Percentiles rank a stretch among this genome's conserved stretches.
phyloP scores from a whole-genome alignment of 164 flowering plant genomes.

The Vitis labrusca region DNA sequence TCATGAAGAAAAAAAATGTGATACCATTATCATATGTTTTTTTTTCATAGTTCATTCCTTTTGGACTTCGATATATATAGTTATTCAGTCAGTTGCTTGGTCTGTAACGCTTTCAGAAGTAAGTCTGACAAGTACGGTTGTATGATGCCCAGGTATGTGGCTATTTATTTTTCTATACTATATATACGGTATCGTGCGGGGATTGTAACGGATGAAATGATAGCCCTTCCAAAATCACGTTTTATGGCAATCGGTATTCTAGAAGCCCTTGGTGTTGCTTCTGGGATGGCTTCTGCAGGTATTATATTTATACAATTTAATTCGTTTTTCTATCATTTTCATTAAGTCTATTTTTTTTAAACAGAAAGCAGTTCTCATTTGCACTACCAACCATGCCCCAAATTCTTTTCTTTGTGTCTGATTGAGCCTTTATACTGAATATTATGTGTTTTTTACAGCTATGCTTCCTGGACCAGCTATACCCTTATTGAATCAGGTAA shows the following conservation, averaged over 20 bases:
- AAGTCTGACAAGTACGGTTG: no score
- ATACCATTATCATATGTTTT: no score
- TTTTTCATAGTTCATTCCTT: no score
- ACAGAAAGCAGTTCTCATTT: no score
- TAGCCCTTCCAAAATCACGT: constrained; percentile 58
- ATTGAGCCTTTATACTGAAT: constrained; percentile 5
- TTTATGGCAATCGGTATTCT: constrained; percentile 64
- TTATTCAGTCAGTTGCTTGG: neutral
- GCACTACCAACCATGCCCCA: no score
- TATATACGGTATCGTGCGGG: constrained; percentile 50
- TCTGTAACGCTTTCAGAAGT: neutral
- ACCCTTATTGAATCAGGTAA: constrained; percentile 87
- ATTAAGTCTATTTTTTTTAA: no score
- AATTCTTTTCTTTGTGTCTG: neutral
- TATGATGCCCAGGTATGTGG: constrained; percentile 58
- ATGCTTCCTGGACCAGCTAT: constrained; percentile 95
- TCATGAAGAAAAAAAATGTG: no score
- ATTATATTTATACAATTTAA: neutral
- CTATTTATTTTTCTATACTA: constrained; percentile 61
- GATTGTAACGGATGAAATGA: constrained; percentile 74
- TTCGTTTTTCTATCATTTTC: no score
- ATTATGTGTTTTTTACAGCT: constrained; percentile 46
- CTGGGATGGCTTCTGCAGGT: constrained; percentile 91
- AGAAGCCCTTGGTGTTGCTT: constrained; percentile 83
- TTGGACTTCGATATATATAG: no score